These are phyloP conservation scores for Pinus taeda DNA, from an alignment of 75 land plant genomes.

Conservation along the genomic window DNA sequence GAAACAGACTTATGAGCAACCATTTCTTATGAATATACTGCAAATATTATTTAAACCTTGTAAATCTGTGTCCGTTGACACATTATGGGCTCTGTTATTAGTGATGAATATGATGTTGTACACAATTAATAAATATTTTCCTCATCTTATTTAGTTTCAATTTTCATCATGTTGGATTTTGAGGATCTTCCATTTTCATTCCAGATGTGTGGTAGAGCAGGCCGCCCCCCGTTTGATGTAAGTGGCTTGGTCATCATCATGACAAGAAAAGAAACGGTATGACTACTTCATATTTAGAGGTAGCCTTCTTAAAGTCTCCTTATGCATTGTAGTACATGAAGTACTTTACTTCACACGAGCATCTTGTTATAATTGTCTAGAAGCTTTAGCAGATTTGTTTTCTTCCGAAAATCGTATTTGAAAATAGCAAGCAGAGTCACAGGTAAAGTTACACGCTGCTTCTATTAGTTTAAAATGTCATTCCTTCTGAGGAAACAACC, in stretches of 20 bases:
- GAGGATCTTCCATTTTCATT: neutral
- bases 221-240: constrained; percentile 97
- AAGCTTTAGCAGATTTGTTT: neutral
- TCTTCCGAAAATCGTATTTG: neutral
- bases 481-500: neutral
- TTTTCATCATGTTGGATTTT: neutral
- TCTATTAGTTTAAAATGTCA: neutral
- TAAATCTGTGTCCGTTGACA: neutral
- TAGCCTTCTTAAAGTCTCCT: neutral
- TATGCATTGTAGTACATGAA: neutral
- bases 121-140: neutral
- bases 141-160: neutral
- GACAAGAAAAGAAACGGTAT: constrained; percentile 95
- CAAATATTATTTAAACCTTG: neutral
- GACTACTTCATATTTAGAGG: neutral
- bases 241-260: constrained; percentile 88
- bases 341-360: too few species aligned
- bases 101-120: neutral
- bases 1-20: neutral
- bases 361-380: neutral
- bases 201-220: constrained; percentile 99
- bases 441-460: neutral
- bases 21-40: neutral
- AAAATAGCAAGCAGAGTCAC: neutral
- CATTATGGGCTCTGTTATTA: neutral